Base-by-base conservation (phyloP, 768 basidiomycete species). In the Candolleomyces eurysporus region DNA sequence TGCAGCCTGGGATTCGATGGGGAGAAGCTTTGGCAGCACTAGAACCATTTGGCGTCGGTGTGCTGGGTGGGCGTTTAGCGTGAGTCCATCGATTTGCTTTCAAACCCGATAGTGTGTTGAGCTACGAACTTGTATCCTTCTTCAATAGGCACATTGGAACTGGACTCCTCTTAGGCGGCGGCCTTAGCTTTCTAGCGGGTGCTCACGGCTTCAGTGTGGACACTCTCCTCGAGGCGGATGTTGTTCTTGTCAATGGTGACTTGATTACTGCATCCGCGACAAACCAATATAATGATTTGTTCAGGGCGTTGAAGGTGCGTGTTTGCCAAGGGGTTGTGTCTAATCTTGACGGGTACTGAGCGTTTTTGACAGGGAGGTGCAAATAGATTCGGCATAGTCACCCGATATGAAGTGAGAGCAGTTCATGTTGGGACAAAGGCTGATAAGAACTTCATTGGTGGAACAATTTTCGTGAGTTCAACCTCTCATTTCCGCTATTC, bases 351-450 rank as follows among this genome's bases (percentile, higher is more conserved):
- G 16, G 16, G 50, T 30, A 16, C 8, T 26, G 30, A 21, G n/a
- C 6, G 14, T 39, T 17, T 55, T 43, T 19, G 17, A 19, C 36
- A 56, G 54, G 79, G 79, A 4, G 78, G 78, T n/a, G 78, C 70
- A 6, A 79, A 77, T 65, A 71, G 78, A 16, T 78, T 79, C 62
- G 79, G 78, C 3, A 79, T 81, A 51, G 77, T 79, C n/a, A 79
- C 79, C 19, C 68, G 78, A 22, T 79, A 78, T 58, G 75, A 75
- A 49, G 69, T 81, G 13, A 57, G 71, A 30, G 72, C 77, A 13
- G 67, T 76, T 8, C 76, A 75, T 58, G 76, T 75, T 8, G 79
- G 77, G 3, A 74, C 72, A 11, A 69, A 66, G n/a, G 69, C 68
- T 9, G 72, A 77, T 39, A 75, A 75, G 58, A 67, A 66, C 36